A percentile compares a stretch with the other conserved stretches of the same genome.
These are phyloP conservation scores for Spizellomyces sp. DNA, from an alignment of 192 early-diverging fungal genomes.

Conservation along the genomic window DNA sequence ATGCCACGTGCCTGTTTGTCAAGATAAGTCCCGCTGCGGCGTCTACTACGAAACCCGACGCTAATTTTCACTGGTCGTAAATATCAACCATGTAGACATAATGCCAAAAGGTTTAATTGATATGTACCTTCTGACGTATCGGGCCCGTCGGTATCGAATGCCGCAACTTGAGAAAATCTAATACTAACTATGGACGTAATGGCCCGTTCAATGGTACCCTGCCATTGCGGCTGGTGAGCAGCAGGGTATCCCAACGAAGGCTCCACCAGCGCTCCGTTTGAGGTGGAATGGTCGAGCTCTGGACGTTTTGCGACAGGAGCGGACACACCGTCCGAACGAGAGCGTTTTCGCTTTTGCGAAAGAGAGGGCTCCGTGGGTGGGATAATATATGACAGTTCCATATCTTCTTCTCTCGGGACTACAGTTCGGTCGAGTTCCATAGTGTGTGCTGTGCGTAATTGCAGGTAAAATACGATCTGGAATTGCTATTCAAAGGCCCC, in stretches of 20 bases:
- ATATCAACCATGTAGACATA: too few relatives aligned
- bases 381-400: neutral
- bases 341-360: slow-evolving; percentile 19
- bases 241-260: neutral
- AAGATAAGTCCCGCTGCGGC: slow-evolving; percentile 66
- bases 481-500: too few relatives aligned
- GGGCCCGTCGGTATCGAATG: slow-evolving; percentile 78
- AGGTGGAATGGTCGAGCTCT: neutral
- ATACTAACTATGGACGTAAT: slow-evolving; percentile 77
- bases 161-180: slow-evolving; percentile 70
- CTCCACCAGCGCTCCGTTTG: neutral
- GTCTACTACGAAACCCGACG: slow-evolving; percentile 85
- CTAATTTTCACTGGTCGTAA: slow-evolving; percentile 15
- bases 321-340: neutral
- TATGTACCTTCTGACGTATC: slow-evolving; percentile 59
- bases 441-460: too few relatives aligned
- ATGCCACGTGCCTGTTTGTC: slow-evolving; percentile 73
- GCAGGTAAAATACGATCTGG: too few relatives aligned
- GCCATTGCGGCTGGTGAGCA: slow-evolving; percentile 56
- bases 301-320: neutral
- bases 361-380: neutral
- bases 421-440: too few relatives aligned
- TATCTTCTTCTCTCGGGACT: too few relatives aligned
- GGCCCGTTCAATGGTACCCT: slow-evolving; percentile 64
- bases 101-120: too few relatives aligned